Base-by-base conservation (phyloP, 2,329 filamentous ascomycete species). In the Chaetomium sp. region DNA sequence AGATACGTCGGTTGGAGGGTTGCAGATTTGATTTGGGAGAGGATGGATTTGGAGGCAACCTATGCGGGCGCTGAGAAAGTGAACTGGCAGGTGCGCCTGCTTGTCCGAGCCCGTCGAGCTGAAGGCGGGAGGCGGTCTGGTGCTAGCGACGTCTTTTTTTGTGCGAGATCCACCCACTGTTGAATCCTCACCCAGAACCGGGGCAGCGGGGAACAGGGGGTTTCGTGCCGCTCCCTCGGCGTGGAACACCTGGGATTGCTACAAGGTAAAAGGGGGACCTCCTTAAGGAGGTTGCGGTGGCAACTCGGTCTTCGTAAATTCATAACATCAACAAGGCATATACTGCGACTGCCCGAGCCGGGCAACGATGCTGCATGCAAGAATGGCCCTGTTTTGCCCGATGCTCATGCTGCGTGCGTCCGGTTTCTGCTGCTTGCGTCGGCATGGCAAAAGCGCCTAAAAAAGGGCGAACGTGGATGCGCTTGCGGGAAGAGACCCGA, bases 91-190 rank as follows among this genome's bases (percentile, higher is more conserved):
- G 60, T 65, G 63, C 59, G 61, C 59, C 33, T 57, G 12, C 59
- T 49, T 57, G 12, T 56, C 27, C 27, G 27, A 29, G 6, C 27
- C 59, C 64, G 65, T 60, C 57, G 64, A 67, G 60, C 57, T 65
- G 55, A 55, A 55, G 35, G 35, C 53, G 35, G 57, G 62, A 62
- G 60, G 63, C 60, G 65, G 65, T 63, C 63, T 63, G 68, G 60
- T 68, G 60, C 62, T 21, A 63, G 67, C 62, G 55, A 65, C 64
- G 45, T 65, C 65, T 47, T 68, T 68, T 71, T 71, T 66, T 71
- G 69, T 61, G 63, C 50, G 59, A 62, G 59, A 25, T 64, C 65
- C 65, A 67, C 65, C 38, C 38, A 13, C 33, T 56, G 49, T 54
- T 27, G 60, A 29, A 21, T 65, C 38, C 29, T 29, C 23, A 25